phyloP scores from a whole-genome alignment of 768 basidiomycete species.

The Favolaschia claudopus region DNA sequence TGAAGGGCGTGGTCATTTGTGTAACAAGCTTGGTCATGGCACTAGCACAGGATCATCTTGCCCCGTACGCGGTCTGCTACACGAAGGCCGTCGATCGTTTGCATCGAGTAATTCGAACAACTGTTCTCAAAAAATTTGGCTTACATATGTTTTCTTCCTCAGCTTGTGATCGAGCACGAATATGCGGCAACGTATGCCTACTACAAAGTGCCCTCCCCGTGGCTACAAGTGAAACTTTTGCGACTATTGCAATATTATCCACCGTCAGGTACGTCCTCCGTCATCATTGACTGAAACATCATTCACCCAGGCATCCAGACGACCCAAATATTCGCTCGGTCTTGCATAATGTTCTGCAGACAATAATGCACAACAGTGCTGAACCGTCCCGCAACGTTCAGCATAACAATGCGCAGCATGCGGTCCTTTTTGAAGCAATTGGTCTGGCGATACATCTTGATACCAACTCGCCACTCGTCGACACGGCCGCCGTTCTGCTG shows the following conservation, averaged over 20 bases:
- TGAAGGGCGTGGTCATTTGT: conserved; percentile 91
- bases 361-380: conserved; percentile 89
- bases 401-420: conserved; percentile 98
- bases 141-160: conserved; percentile 4
- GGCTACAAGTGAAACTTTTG: conserved; percentile 96
- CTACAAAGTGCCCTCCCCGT: conserved; percentile 97
- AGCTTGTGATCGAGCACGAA: conserved; percentile 93
- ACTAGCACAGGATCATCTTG: conserved; percentile 91
- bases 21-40: conserved; percentile 94
- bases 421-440: conserved; percentile 98
- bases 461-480: conserved; percentile 87
- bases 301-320: conserved; percentile 55
- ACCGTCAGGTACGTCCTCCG: conserved; percentile 74
- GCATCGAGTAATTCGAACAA: conserved; percentile 66
- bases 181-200: conserved; percentile 91
- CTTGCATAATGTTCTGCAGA: conserved; percentile 84
- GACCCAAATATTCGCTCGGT: conserved; percentile 81
- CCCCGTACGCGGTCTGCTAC: conserved; percentile 91
- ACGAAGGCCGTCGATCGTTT: conserved; percentile 94
- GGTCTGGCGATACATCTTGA: conserved; percentile 95
- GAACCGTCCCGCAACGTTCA: conserved; percentile 95
- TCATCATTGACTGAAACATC: background rate
- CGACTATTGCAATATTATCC: conserved; percentile 95
- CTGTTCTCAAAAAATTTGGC: background rate
- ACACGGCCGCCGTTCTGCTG: conserved; percentile 87